Evolutionary conservation across 2,329 filamentous ascomycete species (phyloP), one percentile per base, ranked within the genome.

Genomic region (Epichloe sibirici): DNA sequence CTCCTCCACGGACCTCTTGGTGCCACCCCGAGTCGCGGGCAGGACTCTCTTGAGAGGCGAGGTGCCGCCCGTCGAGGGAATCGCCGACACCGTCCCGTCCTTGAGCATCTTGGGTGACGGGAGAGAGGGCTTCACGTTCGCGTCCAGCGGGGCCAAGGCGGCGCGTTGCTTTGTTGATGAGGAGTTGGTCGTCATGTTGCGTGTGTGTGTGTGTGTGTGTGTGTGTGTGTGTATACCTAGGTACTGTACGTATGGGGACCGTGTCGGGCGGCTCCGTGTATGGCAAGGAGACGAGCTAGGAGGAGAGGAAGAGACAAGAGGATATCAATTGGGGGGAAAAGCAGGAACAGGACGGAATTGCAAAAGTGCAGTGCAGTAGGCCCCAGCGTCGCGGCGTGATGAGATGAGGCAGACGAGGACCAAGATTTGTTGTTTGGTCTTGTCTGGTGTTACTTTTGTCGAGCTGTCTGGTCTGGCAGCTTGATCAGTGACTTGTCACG

Each of bases 131-230:
- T 63, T 63, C 61, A 69, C 68, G 66, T 76, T 76, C 51, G 69
- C 68, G 64, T 76, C 67, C 49, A 74, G 65, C 23, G 71, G 63
- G 49, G 69, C 73, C 42, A 77, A 71, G 56, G 71, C 72, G 69
- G 70, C 73, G 71, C 74, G 74, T 71, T 72, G 66, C 62, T 74
- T 76, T 39, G 62, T 56, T 11, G 73, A 73, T 45, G 70, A 69
- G 43, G 49, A 34, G 35, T 23, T 51, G 40, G 21, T 37, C 34
- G 49, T 23, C 49, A 51, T 51, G 6, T 31, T 31, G 28, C 35
- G 4, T 46, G 45, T 12, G 45, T 44, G 31, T 46, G 31, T 46
- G 13, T 13, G 31, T 17, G 17, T 17, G 17, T 17, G 17, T 17
- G 17, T 17, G 17, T 21, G 17, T 2, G 17, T 21, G n/a, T 46